These are phyloP conservation scores for Trametes polyzona DNA, from an alignment of 1,284 basidiomycete species.

Conservation along the genomic window DNA sequence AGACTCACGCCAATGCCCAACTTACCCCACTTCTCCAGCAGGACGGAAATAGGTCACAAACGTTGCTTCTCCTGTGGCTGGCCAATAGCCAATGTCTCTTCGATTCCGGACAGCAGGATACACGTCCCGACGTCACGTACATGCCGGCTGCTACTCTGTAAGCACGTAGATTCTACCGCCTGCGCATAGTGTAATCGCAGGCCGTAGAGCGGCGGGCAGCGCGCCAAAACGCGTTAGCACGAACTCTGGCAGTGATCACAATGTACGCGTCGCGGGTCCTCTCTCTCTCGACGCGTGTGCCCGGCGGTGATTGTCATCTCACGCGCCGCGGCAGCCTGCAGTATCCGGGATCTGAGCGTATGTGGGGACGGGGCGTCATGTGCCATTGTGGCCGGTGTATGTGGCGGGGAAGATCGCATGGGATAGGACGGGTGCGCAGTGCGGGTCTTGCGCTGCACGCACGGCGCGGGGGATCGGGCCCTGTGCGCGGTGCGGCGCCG, in stretches of 20 bases:
- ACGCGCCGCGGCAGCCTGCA: not conserved
- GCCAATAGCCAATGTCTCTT: not conserved
- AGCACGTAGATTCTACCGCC: not conserved
- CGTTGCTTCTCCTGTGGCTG: not conserved
- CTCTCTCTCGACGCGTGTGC: no score
- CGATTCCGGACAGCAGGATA: not conserved
- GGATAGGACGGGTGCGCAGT: not conserved
- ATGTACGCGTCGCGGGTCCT: constrained; percentile 10
- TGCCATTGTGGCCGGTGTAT: constrained; percentile 1
- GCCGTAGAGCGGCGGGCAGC: constrained; percentile 3
- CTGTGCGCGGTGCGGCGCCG: no score
- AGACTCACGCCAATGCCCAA: not conserved
- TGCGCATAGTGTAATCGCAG: not conserved
- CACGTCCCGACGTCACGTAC: not conserved
- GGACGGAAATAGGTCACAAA: not conserved
- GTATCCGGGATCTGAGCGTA: no score
- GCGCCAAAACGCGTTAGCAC: not conserved
- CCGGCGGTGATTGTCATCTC: no score
- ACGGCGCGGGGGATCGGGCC: constrained; percentile 6
- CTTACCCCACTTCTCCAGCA: not conserved
- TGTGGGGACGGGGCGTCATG: not conserved
- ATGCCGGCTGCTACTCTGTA: not conserved
- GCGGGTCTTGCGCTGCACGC: constrained; percentile 9
- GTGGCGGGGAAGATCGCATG: constrained; percentile 8
- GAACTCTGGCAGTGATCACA: not conserved